Evolutionary conservation across 1,284 basidiomycete species (phyloP), one percentile per base, ranked within the genome.

Genomic region (Garcileccinum viscosum): DNA sequence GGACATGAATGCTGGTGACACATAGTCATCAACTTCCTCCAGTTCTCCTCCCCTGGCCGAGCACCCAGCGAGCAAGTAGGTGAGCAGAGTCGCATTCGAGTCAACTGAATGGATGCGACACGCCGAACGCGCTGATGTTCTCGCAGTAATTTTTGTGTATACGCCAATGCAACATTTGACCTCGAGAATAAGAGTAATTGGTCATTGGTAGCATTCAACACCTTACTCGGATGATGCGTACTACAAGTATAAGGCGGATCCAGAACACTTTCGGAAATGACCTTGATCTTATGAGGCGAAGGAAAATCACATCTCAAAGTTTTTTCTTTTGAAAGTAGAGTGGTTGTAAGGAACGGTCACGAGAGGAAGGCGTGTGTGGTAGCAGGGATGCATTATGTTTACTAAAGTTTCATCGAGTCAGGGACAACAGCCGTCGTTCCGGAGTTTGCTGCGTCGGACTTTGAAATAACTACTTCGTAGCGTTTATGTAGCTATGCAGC

Each of bases 171-270:
- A 76, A 64, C n/a, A 68, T 81, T 75, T 94, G 92, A 80, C 92
- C 92, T 93, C 76, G 37, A 62, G 37, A 68, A 67, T 56, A 44
- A 68, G 40, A 73, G 69, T 64, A 63, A 68, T 69, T 60, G 65
- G 70, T 66, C 61, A 62, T 69, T 14, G 69, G 61, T 24, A 56
- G 30, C 3, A 35, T 62, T 60, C 68, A 47, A 68, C 33, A 42
- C 67, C 35, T 64, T 64, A 67, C 63, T 35, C 62, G 37, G 64
- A 68, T 70, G 63, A 62, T 69, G 72, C 86, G 80, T 80, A 93
- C 91, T 94, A 94, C 86, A 88, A 93, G 76, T 90, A 93, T 1
- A 86, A 84, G 22, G 84, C 86, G 72, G 91, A 93, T 17, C 88
- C 88, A 4, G 87, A 84, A 73, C 92, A 93, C 74, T 83, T 85